phyloP scores from a whole-genome alignment of 805 yeast species.

The Ogataea naganishii region DNA sequence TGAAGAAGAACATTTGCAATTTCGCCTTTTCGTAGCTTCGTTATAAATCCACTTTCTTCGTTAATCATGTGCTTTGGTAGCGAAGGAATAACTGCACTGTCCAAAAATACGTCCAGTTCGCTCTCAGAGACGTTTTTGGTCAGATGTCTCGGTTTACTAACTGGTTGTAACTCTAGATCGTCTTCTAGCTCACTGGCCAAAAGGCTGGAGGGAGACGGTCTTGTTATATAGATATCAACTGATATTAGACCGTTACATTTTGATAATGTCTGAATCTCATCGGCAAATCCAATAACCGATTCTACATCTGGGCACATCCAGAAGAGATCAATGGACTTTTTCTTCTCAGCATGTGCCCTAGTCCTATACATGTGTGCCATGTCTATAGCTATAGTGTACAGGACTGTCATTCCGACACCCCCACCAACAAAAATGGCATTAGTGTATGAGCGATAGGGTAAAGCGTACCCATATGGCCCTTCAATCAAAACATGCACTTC shows the following conservation, averaged over 20 bases:
- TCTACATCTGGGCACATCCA: constrained; percentile 25
- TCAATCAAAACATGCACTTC: constrained; percentile 39
- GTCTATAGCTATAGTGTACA: constrained; percentile 36
- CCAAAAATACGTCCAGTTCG: not conserved
- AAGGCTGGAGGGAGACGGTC: too few species aligned
- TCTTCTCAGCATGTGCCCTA: constrained; percentile 17
- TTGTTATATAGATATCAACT: constrained; percentile 21
- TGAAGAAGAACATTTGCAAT: constrained; percentile 13
- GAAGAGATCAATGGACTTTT: constrained; percentile 16
- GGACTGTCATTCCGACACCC: constrained; percentile 58
- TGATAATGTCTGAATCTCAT: constrained; percentile 18
- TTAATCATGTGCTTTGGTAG: too few species aligned
- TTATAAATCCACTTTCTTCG: constrained; percentile 9
- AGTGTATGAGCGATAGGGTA: constrained; percentile 39
- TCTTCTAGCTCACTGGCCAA: too few species aligned
- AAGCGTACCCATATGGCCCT: constrained; percentile 50
- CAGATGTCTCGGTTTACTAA: constrained; percentile 5
- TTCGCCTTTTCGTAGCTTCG: constrained; percentile 10
- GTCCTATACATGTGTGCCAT: constrained; percentile 25
- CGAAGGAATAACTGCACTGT: too few species aligned
- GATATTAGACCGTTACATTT: constrained; percentile 16
- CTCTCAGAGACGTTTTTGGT: not conserved
- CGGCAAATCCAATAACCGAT: constrained; percentile 18
- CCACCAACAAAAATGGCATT: constrained; percentile 49
- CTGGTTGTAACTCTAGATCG: too few species aligned